Percentiles rank a stretch among this genome's conserved stretches.
Evolutionary conservation across 2,329 filamentous ascomycete species (phyloP).

Genomic region (Waltergamsia citrina): DNA sequence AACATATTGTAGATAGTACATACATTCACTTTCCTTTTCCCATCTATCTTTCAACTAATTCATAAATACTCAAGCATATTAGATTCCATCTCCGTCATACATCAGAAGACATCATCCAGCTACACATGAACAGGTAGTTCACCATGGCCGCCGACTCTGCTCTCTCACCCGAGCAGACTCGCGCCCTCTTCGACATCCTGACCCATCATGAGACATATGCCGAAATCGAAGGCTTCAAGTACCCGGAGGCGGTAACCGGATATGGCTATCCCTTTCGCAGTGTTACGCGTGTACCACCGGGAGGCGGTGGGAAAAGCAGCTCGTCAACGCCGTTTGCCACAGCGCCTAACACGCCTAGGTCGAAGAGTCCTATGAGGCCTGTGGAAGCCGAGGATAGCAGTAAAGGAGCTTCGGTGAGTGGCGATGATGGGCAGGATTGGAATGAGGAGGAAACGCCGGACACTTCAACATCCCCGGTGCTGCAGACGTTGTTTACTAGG

Average conservation of each 20-base stretch:
- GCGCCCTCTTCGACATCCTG: constrained; percentile 50
- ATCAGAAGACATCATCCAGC: not conserved
- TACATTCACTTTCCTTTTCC: not conserved
- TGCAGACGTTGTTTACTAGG: constrained; percentile 58
- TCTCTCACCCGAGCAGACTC: constrained; percentile 30
- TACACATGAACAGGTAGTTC: not conserved
- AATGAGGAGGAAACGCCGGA: constrained; percentile 6
- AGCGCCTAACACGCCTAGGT: constrained; percentile 15
- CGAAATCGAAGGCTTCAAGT: constrained; percentile 66
- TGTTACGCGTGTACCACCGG: constrained; percentile 7
- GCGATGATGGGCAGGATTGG: too few relatives aligned
- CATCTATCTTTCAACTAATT: not conserved
- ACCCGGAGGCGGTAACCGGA: constrained; percentile 49
- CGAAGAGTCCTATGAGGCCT: constrained; percentile 12
- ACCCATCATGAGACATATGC: constrained; percentile 50
- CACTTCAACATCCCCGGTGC: constrained; percentile 48
- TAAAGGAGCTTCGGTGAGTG: constrained; percentile 7
- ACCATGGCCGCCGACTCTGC: constrained; percentile 2
- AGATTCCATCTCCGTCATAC: too few relatives aligned
- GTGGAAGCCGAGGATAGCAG: not conserved
- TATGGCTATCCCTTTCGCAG: constrained; percentile 62
- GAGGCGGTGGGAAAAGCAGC: not conserved
- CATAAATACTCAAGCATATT: too few relatives aligned
- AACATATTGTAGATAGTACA: not conserved
- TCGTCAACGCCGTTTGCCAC: constrained; percentile 13